Percentiles rank a stretch among this genome's conserved stretches.
Conservation (phyloP, 495 filamentous ascomycete genomes). For the Parathielavia hyrcaniae region DNA sequence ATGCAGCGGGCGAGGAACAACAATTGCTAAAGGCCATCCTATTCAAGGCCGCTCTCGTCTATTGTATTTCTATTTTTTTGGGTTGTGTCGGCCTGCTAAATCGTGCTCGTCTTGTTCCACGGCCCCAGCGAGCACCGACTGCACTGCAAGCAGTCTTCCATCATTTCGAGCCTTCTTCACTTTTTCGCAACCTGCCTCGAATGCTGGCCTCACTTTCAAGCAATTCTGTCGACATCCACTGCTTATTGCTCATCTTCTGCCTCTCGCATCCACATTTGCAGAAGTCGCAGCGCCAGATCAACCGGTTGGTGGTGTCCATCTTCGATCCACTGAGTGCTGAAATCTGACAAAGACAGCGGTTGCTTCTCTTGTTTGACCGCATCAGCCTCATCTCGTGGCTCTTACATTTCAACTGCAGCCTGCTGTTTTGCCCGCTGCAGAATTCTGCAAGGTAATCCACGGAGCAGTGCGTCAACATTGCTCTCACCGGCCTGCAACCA, state of each 20-base stretch:
- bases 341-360: not conserved
- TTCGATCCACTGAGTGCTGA: not conserved
- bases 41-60: not conserved
- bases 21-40: constrained; percentile 5
- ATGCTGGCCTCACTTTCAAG: not conserved
- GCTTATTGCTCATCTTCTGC: too few relatives aligned
- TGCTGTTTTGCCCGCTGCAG: not conserved
- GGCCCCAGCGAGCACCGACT: not conserved
- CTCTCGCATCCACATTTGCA: too few relatives aligned
- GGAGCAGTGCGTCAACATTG: too few relatives aligned
- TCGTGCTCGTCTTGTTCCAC: not conserved
- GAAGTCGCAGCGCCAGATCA: not conserved
- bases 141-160: not conserved
- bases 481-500: not conserved
- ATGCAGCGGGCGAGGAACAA: constrained; percentile 6
- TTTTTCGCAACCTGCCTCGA: not conserved
- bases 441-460: not conserved
- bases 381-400: not conserved
- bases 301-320: not conserved
- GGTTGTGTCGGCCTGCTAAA: not conserved
- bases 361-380: not conserved
- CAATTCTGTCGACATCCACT: not conserved
- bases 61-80: not conserved
- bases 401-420: not conserved
- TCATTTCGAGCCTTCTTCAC: not conserved